Conservation (phyloP, 2,329 filamentous ascomycete species). For the Aspergillus sp. region DNA sequence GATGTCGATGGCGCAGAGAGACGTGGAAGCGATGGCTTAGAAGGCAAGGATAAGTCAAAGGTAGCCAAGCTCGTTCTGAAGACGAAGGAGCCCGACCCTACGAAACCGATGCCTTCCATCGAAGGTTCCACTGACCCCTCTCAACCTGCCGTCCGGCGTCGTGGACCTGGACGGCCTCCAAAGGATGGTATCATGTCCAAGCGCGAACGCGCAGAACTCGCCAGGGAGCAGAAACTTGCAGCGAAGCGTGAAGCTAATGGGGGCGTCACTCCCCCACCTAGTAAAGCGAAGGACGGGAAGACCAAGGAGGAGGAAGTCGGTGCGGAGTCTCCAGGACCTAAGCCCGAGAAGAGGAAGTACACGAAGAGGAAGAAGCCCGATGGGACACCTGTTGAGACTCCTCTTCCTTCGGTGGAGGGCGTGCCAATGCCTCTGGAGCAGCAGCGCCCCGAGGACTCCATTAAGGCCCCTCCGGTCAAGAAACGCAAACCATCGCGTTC, state of each 20-base stretch:
- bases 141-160: constrained; percentile 31
- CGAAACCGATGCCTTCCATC: constrained; percentile 20
- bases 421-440: constrained; percentile 28
- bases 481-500: constrained; percentile 47
- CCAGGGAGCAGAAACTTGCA: constrained; percentile 44
- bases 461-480: constrained; percentile 38
- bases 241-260: constrained; percentile 40
- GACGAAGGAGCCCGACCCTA: constrained; percentile 19
- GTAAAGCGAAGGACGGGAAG: constrained; percentile 17
- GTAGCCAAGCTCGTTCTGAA: constrained; percentile 20
- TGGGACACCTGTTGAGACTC: constrained; percentile 31
- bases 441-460: constrained; percentile 30
- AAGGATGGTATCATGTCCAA: constrained; percentile 61
- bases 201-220: constrained; percentile 48
- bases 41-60: constrained; percentile 20
- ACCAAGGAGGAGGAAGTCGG: constrained; percentile 22
- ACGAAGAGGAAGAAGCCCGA: constrained; percentile 39
- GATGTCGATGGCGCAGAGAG: constrained; percentile 26
- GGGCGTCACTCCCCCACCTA: constrained; percentile 32
- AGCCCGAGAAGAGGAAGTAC: constrained; percentile 40
- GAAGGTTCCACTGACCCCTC: constrained; percentile 28
- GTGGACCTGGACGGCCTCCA: constrained; percentile 54
- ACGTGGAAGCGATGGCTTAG: constrained; percentile 15
- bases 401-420: constrained; percentile 35
- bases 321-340: constrained; percentile 29